These are phyloP conservation scores for Scedosporium minutisporum DNA, from an alignment of 2,329 filamentous ascomycete species.

Conservation along the genomic window DNA sequence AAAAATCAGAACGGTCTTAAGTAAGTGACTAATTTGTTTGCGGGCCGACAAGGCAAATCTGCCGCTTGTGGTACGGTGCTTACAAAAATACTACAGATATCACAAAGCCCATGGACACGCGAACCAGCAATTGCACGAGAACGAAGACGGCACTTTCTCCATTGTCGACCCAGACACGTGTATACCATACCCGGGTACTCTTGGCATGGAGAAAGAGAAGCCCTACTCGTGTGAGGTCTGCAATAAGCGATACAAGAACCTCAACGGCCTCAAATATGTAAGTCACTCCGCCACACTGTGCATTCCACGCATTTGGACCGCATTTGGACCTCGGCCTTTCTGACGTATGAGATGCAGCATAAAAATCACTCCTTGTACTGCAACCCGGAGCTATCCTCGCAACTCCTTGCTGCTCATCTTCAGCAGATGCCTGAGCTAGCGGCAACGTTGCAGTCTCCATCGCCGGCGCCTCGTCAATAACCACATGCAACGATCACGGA, in stretches of 20 bases:
- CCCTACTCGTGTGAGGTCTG: constrained; percentile 96
- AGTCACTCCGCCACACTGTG: constrained; percentile 18
- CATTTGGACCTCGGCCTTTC: neutral
- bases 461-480: constrained; percentile 1
- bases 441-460: neutral
- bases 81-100: constrained; percentile 35
- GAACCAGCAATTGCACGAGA: constrained; percentile 93
- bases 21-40: constrained; percentile 40
- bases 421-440: constrained; percentile 5
- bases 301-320: neutral
- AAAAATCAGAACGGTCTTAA: constrained; percentile 99
- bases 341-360: constrained; percentile 7
- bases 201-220: constrained; percentile 99
- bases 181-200: constrained; percentile 84
- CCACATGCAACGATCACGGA: neutral
- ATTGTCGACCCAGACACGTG: constrained; percentile 96
- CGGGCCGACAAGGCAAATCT: neutral
- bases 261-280: constrained; percentile 95
- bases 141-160: constrained; percentile 92
- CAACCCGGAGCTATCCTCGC: constrained; percentile 10
- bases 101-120: constrained; percentile 84
- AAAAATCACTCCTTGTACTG: constrained; percentile 13
- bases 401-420: constrained; percentile 5
- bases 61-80: constrained; percentile 10
- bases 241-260: constrained; percentile 97